Conservation (phyloP, 306 rosid genomes). For the Albizia julibrissin region DNA sequence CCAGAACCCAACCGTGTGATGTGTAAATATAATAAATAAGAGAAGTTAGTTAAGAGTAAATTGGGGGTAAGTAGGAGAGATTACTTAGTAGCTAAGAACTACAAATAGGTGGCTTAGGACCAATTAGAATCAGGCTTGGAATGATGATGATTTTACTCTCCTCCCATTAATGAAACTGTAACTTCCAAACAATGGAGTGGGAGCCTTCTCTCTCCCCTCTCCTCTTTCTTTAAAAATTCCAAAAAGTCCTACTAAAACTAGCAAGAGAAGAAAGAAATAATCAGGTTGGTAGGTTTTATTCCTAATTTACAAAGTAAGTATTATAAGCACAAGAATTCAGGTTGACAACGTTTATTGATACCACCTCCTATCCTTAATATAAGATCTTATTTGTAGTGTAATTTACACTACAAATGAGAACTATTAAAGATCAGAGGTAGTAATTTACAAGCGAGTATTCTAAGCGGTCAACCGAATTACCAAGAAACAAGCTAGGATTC, state of each 20-base stretch:
- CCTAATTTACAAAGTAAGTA: constrained; percentile 16
- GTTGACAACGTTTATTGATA: constrained; percentile 8
- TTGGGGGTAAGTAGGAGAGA: background rate
- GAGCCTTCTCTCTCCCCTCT: background rate
- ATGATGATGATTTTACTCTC: background rate
- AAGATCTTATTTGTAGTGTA: too few relatives aligned
- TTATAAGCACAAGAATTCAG: constrained; percentile 2
- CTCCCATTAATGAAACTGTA: background rate
- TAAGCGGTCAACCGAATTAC: constrained; percentile 3
- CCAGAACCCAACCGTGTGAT: background rate
- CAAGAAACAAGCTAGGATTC: background rate
- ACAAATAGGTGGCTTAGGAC: background rate
- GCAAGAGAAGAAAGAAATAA: background rate
- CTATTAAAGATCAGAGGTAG: too few relatives aligned
- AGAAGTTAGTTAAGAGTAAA: background rate
- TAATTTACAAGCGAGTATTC: background rate
- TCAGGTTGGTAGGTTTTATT: background rate
- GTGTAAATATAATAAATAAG: background rate
- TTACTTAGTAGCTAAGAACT: background rate
- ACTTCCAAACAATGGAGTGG: background rate
- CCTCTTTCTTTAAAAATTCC: background rate
- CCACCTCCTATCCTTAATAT: too few relatives aligned
- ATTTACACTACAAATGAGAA: too few relatives aligned
- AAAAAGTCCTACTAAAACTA: background rate
- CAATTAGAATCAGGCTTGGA: background rate